Evolutionary conservation across 768 basidiomycete species (phyloP), one percentile per base, ranked within the genome.

Genomic region (Suillus subaureus): DNA sequence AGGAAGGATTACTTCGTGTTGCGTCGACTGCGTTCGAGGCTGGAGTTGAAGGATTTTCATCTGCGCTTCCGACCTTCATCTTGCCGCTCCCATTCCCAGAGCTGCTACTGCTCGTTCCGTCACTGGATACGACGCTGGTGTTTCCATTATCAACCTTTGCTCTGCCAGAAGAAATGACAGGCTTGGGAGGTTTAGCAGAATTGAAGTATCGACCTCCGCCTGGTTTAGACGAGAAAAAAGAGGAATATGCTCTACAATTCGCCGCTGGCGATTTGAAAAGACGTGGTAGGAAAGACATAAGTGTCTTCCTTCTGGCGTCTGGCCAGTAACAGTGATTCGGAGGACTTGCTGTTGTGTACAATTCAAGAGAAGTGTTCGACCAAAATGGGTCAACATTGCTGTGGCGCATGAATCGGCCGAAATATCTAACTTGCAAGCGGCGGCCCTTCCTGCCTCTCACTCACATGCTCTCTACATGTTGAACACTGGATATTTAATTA

Each of bases 131-230:
- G 49, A 67, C 70, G 18, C 71, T 70, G 60, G 82, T 69, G 61
- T 82, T 81, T 61, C 81, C 71, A 51, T 77, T 75, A 74, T 82
- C 79, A 33, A 70, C 77, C 67, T 88, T 87, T 66, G 65, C 60
- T 66, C 74, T 70, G 62, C 69, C 73, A 42, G 77, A 74, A 15
- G 79, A 74, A 54, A 80, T 72, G 65, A 82, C 81, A 15, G 77
- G 71, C 69, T 84, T 84, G 63, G 87, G 83, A 21, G 89, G 81
- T 74, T 92, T 94, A 9, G 90, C 78, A 5, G 91, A 87, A 65
- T 89, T 88, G 76, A 92, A 91, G 71, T 88, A 90, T 37, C 92
- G 84, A 26, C 83, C 84, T 23, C 92, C 92, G 4, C 92, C 91
- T 1, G 90, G 81, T 72, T 90, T 92, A 33, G 89, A 89, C 15